Evolutionary conservation across 768 basidiomycete species (phyloP).

Genomic region (Omphalotus guepiniiformis): DNA sequence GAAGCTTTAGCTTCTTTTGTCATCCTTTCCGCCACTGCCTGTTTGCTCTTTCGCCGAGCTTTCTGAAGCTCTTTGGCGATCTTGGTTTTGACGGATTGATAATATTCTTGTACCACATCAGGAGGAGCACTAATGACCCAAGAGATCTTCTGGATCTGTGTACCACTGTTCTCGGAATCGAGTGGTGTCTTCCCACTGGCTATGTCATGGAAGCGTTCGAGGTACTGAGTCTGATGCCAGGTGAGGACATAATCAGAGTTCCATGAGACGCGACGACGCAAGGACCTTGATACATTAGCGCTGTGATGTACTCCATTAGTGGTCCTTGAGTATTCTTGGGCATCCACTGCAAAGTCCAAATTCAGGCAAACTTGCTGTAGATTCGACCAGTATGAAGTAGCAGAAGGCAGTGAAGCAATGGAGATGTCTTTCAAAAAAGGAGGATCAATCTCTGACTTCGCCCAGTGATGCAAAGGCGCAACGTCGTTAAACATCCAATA

Average conservation of each 20-base stretch:
- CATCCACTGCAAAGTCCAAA: conserved; percentile 6
- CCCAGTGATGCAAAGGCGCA: conserved; percentile 62
- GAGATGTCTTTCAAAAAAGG: conserved; percentile 52
- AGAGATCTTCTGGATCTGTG: conserved; percentile 42
- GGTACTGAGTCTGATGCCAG: conserved; percentile 64
- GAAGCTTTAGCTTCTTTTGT: conserved; percentile 44
- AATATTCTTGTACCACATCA: conserved; percentile 41
- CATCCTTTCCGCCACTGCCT: conserved; percentile 26
- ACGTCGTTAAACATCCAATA: conserved; percentile 61
- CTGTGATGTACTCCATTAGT: conserved; percentile 21
- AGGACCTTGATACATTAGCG: conserved; percentile 36
- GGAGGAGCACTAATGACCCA: conserved; percentile 55
- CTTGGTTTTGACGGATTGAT: conserved; percentile 35
- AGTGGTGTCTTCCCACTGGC: conserved; percentile 42
- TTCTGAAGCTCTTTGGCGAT: conserved; percentile 40
- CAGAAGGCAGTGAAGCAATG: conserved; percentile 34
- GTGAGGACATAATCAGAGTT: conserved; percentile 55
- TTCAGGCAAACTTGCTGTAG: conserved; percentile 46
- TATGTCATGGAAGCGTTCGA: conserved; percentile 46
- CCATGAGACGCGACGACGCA: conserved; percentile 64
- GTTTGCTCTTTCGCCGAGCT: conserved; percentile 30
- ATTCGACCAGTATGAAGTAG: conserved; percentile 52
- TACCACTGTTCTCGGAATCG: conserved; percentile 39
- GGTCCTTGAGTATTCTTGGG: conserved; percentile 13
- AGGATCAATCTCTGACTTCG: conserved; percentile 42